Conservation (phyloP, 352 stramenopile genomes). For the Globisporangium spiculum region DNA sequence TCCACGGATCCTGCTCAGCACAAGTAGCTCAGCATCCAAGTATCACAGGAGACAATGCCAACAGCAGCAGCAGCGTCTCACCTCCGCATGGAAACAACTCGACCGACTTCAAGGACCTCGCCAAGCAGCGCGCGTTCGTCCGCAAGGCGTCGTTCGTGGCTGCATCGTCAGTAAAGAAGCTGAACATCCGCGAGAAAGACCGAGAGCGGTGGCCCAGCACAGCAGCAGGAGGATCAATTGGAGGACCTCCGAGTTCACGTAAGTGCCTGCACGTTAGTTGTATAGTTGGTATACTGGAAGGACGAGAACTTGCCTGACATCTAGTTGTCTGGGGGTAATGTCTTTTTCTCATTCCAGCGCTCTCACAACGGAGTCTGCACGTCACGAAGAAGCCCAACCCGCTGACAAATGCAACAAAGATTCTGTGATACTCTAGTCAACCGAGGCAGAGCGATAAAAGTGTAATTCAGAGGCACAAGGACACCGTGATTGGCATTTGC, state of each 20-base stretch:
- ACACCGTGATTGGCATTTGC: neutral
- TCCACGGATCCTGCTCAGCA: neutral
- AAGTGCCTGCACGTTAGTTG: neutral
- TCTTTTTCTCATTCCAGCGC: neutral
- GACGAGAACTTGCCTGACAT: neutral
- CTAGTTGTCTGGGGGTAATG: neutral
- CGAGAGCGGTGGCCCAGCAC: conserved; percentile 3
- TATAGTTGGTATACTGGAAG: neutral
- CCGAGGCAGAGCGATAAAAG: neutral
- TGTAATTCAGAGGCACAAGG: too few relatives aligned
- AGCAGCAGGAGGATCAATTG: neutral
- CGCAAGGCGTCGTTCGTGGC: conserved; percentile 37
- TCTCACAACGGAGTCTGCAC: conserved; percentile 13
- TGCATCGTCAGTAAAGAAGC: conserved; percentile 20
- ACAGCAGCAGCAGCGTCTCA: neutral
- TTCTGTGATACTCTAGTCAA: conserved; percentile 8
- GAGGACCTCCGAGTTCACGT: conserved; percentile 13
- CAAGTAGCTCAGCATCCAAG: neutral
- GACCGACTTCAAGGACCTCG: conserved; percentile 37
- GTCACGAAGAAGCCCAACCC: conserved; percentile 1
- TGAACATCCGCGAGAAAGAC: conserved; percentile 14
- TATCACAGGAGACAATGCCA: neutral
- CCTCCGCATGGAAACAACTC: neutral
- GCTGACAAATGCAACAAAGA: conserved; percentile 13
- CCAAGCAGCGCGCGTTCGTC: conserved; percentile 63